Percentiles rank a stretch among this genome's conserved stretches.
Evolutionary conservation across 257 asterid genomes (phyloP).

Genomic region (Solanum habrochaites): DNA sequence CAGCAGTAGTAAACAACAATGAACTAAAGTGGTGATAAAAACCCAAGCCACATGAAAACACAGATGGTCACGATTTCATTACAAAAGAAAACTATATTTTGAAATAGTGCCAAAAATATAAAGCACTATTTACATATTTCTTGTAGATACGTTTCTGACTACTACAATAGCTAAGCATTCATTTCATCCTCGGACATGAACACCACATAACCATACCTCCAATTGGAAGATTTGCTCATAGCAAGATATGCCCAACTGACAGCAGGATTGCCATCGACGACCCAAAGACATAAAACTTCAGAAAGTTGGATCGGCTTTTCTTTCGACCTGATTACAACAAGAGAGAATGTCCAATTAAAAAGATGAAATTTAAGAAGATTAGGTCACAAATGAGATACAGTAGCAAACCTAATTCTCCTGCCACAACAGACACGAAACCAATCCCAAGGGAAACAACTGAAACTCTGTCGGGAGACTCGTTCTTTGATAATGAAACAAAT

Average conservation of each 20-base stretch:
- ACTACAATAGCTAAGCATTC: neutral
- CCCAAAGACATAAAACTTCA: slow-evolving; percentile 57
- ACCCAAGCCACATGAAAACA: too few species aligned
- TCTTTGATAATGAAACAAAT: slow-evolving; percentile 10
- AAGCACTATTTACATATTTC: neutral
- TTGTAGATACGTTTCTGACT: neutral
- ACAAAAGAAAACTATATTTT: too few species aligned
- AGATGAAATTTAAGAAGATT: neutral
- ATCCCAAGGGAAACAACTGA: slow-evolving; percentile 23
- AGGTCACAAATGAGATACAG: neutral
- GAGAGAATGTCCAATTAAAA: neutral
- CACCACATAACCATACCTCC: slow-evolving; percentile 26
- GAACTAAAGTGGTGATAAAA: too few species aligned
- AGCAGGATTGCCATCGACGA: slow-evolving; percentile 42
- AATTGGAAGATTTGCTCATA: slow-evolving; percentile 12
- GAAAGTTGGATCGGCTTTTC: slow-evolving; percentile 42
- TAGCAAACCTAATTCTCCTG: slow-evolving; percentile 64
- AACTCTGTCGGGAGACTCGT: neutral
- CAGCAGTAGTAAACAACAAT: too few species aligned
- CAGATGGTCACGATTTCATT: too few species aligned
- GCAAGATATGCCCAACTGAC: slow-evolving; percentile 29
- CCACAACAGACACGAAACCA: slow-evolving; percentile 41
- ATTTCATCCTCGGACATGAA: neutral
- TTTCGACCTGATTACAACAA: slow-evolving; percentile 49
- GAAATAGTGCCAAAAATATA: too few species aligned